Evolutionary conservation across 2,329 filamentous ascomycete genomes (phyloP).

Genomic region (Parafenestella ontariensis): DNA sequence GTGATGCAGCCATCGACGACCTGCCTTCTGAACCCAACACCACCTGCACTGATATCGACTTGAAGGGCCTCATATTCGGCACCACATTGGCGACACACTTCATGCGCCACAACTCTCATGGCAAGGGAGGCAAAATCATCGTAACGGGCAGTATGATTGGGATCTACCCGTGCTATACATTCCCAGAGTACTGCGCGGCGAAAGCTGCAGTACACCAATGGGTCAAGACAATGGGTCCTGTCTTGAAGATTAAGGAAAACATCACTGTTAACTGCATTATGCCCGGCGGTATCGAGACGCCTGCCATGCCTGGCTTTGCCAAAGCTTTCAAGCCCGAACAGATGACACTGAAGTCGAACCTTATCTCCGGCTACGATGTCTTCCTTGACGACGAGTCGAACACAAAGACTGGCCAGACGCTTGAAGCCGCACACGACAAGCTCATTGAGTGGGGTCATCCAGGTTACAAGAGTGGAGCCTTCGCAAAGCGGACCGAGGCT

Average conservation of each 20-base stretch:
- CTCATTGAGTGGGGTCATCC: slow-evolving; percentile 45
- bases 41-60: slow-evolving; percentile 56
- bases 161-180: slow-evolving; percentile 53
- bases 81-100: slow-evolving; percentile 60
- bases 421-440: slow-evolving; percentile 55
- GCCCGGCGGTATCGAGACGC: slow-evolving; percentile 57
- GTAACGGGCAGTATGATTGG: slow-evolving; percentile 55
- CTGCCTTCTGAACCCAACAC: slow-evolving; percentile 56
- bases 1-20: slow-evolving; percentile 28
- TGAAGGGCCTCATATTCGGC: slow-evolving; percentile 60
- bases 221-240: slow-evolving; percentile 33
- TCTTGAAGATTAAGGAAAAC: slow-evolving; percentile 51
- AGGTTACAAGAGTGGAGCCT: slow-evolving; percentile 50
- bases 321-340: slow-evolving; percentile 31
- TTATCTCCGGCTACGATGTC: slow-evolving; percentile 54
- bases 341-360: slow-evolving; percentile 51
- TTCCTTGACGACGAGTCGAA: slow-evolving; percentile 54
- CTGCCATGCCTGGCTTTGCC: slow-evolving; percentile 48
- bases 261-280: slow-evolving; percentile 59
- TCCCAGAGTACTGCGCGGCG: slow-evolving; percentile 60
- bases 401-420: slow-evolving; percentile 48
- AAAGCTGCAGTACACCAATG: slow-evolving; percentile 54
- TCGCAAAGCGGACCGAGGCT: slow-evolving; percentile 51
- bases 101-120: slow-evolving; percentile 57
- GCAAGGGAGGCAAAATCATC: slow-evolving; percentile 54